Percentiles rank a stretch among this genome's conserved stretches.
phyloP scores from a whole-genome alignment of 2,329 filamentous ascomycete genomes.

The Phialemoniopsis sp. region DNA sequence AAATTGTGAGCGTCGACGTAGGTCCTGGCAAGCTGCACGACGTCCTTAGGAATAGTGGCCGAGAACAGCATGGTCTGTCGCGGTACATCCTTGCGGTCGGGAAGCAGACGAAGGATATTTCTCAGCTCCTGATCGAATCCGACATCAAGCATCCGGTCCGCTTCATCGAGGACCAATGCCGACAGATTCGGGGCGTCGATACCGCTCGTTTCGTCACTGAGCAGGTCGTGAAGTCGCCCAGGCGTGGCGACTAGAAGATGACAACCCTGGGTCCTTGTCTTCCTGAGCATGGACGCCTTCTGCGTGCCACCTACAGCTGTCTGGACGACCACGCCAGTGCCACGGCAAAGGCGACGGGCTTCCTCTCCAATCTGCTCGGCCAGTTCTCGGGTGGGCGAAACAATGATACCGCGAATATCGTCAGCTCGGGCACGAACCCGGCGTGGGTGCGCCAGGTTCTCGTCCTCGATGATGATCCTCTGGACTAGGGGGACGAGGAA shows the following conservation, averaged over 20 bases:
- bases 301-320: slow-evolving; percentile 90
- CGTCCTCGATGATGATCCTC: slow-evolving; percentile 64
- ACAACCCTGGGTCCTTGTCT: slow-evolving; percentile 72
- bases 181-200: slow-evolving; percentile 77
- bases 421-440: slow-evolving; percentile 34
- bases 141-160: slow-evolving; percentile 97
- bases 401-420: slow-evolving; percentile 65
- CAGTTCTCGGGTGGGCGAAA: slow-evolving; percentile 78
- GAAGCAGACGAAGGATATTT: slow-evolving; percentile 59
- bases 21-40: slow-evolving; percentile 71
- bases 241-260: slow-evolving; percentile 90
- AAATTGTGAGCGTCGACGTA: slow-evolving; percentile 78
- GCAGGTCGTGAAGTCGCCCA: slow-evolving; percentile 78
- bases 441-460: slow-evolving; percentile 47
- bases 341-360: slow-evolving; percentile 60
- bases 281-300: slow-evolving; percentile 63
- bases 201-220: slow-evolving; percentile 59
- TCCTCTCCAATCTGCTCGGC: slow-evolving; percentile 79
- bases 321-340: slow-evolving; percentile 64
- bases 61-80: slow-evolving; percentile 95
- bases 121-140: slow-evolving; percentile 68
- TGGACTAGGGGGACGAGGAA: slow-evolving; percentile 87
- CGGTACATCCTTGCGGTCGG: slow-evolving; percentile 55
- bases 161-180: slow-evolving; percentile 89
- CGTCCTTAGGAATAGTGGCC: slow-evolving; percentile 82